Evolutionary conservation across 345 rosid genomes (phyloP).

Genomic region (Dipteronia dyeriana): DNA sequence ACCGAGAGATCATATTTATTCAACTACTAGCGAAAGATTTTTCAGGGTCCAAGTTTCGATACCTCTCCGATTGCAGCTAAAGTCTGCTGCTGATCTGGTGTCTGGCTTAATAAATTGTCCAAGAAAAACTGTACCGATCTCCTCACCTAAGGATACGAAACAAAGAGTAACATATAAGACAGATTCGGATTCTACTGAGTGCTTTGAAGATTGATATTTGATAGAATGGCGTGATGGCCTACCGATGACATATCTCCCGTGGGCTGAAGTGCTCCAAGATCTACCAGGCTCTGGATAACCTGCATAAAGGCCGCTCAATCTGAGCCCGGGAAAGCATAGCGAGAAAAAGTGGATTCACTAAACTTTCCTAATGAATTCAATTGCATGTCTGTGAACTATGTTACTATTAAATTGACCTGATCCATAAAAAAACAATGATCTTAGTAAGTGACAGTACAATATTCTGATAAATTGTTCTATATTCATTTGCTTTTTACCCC

Average conservation of each 20-base stretch:
- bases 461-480: not conserved
- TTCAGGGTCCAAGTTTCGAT: constrained; percentile 10
- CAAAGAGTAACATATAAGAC: not conserved
- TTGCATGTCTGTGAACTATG: not conserved
- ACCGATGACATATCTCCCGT: constrained; percentile 95
- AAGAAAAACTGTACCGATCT: constrained; percentile 93
- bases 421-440: not conserved
- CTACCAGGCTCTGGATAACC: constrained; percentile 82
- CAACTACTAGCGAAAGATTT: not conserved
- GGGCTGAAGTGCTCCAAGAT: constrained; percentile 93
- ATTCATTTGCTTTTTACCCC: no score
- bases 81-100: constrained; percentile 88
- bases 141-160: constrained; percentile 60
- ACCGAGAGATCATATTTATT: not conserved
- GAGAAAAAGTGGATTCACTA: not conserved
- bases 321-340: not conserved
- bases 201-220: not conserved
- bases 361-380: not conserved
- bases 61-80: constrained; percentile 94
- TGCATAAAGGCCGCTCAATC: constrained; percentile 40
- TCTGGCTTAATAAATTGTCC: constrained; percentile 77
- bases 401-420: no score
- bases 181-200: not conserved
- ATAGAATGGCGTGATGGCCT: constrained; percentile 19
- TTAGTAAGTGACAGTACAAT: not conserved